Evolutionary conservation across 495 filamentous ascomycete species (phyloP).

Genomic region (Tuber calosporum): DNA sequence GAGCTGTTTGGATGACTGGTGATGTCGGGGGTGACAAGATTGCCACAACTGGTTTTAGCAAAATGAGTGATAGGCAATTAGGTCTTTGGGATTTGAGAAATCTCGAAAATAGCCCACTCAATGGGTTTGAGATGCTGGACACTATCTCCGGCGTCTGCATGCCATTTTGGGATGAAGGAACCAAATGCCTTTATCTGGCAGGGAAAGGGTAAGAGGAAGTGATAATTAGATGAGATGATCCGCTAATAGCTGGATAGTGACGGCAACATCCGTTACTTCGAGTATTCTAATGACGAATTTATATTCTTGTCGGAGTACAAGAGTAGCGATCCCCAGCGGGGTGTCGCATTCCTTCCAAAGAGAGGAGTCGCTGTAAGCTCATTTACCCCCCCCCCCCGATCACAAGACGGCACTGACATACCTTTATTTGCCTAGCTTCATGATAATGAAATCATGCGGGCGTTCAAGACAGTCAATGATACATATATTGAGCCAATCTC

Average conservation of each 20-base stretch:
- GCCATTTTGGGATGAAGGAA: conserved; percentile 99
- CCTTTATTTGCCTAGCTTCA: conserved; percentile 53
- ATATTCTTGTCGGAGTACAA: conserved; percentile 94
- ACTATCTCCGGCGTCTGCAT: conserved; percentile 96
- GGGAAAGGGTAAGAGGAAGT: conserved; percentile 68
- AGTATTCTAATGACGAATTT: conserved; percentile 95
- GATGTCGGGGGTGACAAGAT: conserved; percentile 65
- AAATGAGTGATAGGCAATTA: conserved; percentile 95
- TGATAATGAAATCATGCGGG: conserved; percentile 92
- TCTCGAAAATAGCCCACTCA: conserved; percentile 65
- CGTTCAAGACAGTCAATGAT: conserved; percentile 94
- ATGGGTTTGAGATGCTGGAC: conserved; percentile 79
- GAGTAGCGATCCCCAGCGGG: conserved; percentile 85
- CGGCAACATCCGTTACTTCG: conserved; percentile 97
- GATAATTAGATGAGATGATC: conserved; percentile 7
- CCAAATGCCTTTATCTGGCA: conserved; percentile 84
- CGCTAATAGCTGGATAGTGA: conserved; percentile 54
- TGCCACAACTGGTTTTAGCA: conserved; percentile 92
- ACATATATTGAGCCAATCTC: conserved; percentile 91
- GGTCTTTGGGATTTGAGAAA: conserved; percentile 89
- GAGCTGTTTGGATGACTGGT: conserved; percentile 75
- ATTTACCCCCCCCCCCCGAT: conserved; percentile 4
- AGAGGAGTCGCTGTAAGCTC: conserved; percentile 74
- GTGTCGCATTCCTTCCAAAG: conserved; percentile 90
- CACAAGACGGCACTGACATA: background rate